Conservation (phyloP, 306 rosid species). For the Carpinus viminea region DNA sequence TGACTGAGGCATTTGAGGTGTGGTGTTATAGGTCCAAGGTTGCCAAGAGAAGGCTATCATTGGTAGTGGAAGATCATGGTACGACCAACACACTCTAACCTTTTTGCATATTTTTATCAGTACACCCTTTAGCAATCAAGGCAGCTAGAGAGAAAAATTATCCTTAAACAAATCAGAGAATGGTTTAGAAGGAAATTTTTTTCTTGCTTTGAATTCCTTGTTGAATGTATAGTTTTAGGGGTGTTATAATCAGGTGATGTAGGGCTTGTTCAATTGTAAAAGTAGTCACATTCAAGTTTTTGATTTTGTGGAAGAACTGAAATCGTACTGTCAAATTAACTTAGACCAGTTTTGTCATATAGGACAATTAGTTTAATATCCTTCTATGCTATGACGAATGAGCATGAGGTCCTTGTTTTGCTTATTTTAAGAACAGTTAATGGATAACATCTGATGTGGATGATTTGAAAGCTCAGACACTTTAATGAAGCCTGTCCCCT, state of each 20-base stretch:
- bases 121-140: constrained; percentile 15
- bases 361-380: not conserved
- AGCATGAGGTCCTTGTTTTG: not conserved
- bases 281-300: constrained; percentile 21
- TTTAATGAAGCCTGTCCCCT: not conserved
- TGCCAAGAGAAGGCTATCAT: constrained; percentile 72
- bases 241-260: constrained; percentile 3
- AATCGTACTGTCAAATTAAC: constrained; percentile 18
- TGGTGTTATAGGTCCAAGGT: constrained; percentile 92
- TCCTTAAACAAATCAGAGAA: constrained; percentile 4
- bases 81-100: constrained; percentile 41
- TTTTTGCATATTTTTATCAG: constrained; percentile 17
- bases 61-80: constrained; percentile 50
- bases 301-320: constrained; percentile 22
- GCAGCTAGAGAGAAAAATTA: constrained; percentile 16
- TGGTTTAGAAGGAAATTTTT: constrained; percentile 19
- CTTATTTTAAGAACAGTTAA: not conserved
- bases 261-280: constrained; percentile 30
- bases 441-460: not conserved
- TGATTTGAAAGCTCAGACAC: not conserved
- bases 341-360: not conserved
- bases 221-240: not conserved
- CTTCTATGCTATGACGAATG: not conserved
- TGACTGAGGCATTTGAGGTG: constrained; percentile 85
- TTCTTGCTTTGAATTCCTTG: constrained; percentile 14